Evolutionary conservation across 1,284 basidiomycete species (phyloP), one percentile per base, ranked within the genome.

Genomic region (Blastosporella zonata): DNA sequence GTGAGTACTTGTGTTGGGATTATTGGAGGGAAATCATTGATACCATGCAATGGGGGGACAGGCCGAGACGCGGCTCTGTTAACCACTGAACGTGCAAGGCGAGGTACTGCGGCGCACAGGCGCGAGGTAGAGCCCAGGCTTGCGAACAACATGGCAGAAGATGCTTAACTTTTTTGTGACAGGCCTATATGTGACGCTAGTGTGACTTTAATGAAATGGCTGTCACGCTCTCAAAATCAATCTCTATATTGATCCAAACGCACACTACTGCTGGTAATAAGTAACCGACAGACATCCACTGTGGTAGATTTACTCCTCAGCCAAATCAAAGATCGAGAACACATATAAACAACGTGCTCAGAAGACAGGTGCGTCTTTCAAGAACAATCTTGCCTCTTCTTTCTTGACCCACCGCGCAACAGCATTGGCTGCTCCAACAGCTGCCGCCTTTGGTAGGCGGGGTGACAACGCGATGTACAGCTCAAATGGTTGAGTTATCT

Each of bases 401-500:
- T 81, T 84, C 71, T 90, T 88, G 15, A 97, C 84, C 95, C 96
- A 99, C 29, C 85, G 77, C 13, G 86, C 86, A 23, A 98, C 84
- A 0, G 85, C 77, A 64, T 97, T 96, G 6, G 95, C 96, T 1
- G 91, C 87, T 13, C 84, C 81, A 7, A 97, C 84, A 0, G 84
- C 84, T 0, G 90, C 90, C 42, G 81, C 83, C 73, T 97, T 97
- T 1, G 93, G 87, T 43, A 98, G 64, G 42, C 81, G 75, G 1
- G 93, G 90, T 1, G 90, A 89, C 7, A 96, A 68, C 0, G 88
- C 75, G 43, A 97, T 67, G 64, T 97, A 98, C 17, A 99, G 68
- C 66, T 98, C 95, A 61, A 97, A 97, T 0, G 86, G 84, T 58
- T 90, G 84, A 0, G 94, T 97, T 53, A 95, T 89, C 95, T 97